A percentile compares a stretch with the other conserved stretches of the same genome.
Conservation (phyloP, 108 stramenopile species). For the Epipyxis sp. region DNA sequence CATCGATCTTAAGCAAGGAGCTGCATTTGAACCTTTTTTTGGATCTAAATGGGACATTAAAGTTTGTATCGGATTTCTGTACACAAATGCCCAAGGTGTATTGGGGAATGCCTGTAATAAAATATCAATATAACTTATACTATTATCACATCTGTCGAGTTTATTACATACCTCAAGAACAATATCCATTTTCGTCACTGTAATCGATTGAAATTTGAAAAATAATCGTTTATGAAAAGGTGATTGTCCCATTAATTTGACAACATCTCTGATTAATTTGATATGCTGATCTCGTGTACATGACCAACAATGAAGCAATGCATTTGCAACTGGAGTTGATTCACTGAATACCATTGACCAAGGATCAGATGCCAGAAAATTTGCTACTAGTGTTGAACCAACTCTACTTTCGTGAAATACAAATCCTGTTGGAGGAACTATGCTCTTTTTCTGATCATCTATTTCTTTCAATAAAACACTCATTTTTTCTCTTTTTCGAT, state of each 20-base stretch:
- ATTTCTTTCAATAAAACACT: neutral
- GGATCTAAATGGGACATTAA: conserved; percentile 59
- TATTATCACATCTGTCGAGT: conserved; percentile 40
- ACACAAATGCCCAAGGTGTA: conserved; percentile 86
- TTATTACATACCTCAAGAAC: conserved; percentile 45
- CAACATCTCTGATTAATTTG: conserved; percentile 37
- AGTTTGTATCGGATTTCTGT: conserved; percentile 87
- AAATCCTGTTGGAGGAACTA: conserved; percentile 58
- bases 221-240: conserved; percentile 64
- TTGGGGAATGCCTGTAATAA: conserved; percentile 70
- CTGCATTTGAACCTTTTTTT: neutral
- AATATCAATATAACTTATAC: conserved; percentile 21
- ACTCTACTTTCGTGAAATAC: conserved; percentile 91
- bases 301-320: conserved; percentile 58
- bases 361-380: conserved; percentile 74
- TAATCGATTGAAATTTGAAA: conserved; percentile 87
- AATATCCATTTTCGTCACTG: conserved; percentile 62
- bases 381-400: conserved; percentile 89
- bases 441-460: neutral
- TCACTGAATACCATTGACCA: conserved; percentile 74
- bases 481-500: neutral
- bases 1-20: conserved; percentile 42
- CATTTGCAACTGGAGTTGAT: conserved; percentile 66
- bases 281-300: conserved; percentile 31
- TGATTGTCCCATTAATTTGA: conserved; percentile 43